These are phyloP conservation scores for Monosporascus sp. DNA, from an alignment of 2,329 filamentous ascomycete species.

Conservation along the genomic window DNA sequence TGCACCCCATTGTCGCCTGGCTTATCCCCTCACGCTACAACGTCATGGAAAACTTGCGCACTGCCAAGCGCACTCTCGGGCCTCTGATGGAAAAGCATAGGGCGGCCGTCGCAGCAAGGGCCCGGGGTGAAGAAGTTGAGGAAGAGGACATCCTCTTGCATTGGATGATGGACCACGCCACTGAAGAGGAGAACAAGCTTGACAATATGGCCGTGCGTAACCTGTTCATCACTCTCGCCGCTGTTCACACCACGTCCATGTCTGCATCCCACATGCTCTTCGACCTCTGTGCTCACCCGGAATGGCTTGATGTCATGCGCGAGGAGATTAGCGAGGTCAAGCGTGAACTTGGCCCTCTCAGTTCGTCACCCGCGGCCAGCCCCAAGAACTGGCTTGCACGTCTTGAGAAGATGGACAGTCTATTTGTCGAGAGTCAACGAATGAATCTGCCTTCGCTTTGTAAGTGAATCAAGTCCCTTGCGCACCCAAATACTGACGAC, in stretches of 20 bases:
- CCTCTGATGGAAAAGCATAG: constrained; percentile 2
- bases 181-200: constrained; percentile 2
- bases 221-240: constrained; percentile 4
- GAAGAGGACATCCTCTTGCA: constrained; percentile 9
- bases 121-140: background rate
- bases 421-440: constrained; percentile 8
- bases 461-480: constrained; percentile 1
- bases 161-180: constrained; percentile 10
- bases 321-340: constrained; percentile 6
- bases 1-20: constrained; percentile 29
- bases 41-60: background rate
- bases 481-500: background rate
- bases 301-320: constrained; percentile 6
- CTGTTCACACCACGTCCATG: constrained; percentile 4
- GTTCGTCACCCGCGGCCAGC: background rate
- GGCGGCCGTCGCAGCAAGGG: background rate
- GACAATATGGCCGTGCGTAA: background rate
- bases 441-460: constrained; percentile 7
- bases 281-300: constrained; percentile 11
- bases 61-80: background rate
- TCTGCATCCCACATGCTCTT: constrained; percentile 4
- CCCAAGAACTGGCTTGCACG: constrained; percentile 5
- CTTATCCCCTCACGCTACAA: constrained; percentile 16
- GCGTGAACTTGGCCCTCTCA: constrained; percentile 1
- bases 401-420: constrained; percentile 9